A percentile compares a stretch with the other conserved stretches of the same genome.
phyloP scores from a whole-genome alignment of 768 basidiomycete species.

The Macrocybe gigantea region DNA sequence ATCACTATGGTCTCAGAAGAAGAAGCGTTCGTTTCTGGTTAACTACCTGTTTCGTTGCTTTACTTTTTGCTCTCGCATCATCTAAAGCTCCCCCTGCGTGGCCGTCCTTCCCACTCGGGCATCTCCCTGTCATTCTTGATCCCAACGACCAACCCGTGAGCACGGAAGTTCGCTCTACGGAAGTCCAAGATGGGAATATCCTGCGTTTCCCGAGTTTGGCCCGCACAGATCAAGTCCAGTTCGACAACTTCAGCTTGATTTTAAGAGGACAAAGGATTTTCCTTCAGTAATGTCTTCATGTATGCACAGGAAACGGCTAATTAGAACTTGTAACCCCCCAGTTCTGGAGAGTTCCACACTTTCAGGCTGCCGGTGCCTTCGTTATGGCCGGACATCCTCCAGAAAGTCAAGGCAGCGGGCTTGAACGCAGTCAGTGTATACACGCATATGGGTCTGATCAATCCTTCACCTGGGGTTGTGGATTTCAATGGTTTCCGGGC shows the following conservation, averaged over 20 bases:
- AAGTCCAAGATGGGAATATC: conserved; percentile 1
- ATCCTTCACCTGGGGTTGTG: conserved; percentile 67
- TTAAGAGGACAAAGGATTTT: conserved; percentile 67
- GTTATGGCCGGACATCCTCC: conserved; percentile 77
- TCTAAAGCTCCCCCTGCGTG: conserved; percentile 9
- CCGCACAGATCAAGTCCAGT: conserved; percentile 34
- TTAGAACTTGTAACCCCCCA: conserved; percentile 16
- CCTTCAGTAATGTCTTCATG: conserved; percentile 48
- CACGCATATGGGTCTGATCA: conserved; percentile 73
- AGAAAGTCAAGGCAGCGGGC: conserved; percentile 77
- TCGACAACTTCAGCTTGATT: conserved; percentile 69
- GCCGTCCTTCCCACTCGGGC: conserved; percentile 7
- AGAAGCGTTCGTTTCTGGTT: conserved; percentile 22
- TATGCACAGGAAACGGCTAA: neutral
- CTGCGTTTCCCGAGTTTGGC: conserved; percentile 4
- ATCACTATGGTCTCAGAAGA: conserved; percentile 9
- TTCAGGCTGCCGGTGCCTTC: conserved; percentile 77
- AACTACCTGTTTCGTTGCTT: conserved; percentile 17
- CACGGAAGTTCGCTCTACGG: conserved; percentile 1
- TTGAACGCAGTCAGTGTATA: conserved; percentile 77
- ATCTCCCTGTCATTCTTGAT: conserved; percentile 7
- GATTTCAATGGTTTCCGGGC: conserved; percentile 71
- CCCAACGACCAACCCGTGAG: neutral
- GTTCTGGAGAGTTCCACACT: conserved; percentile 83
- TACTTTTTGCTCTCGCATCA: conserved; percentile 18